Conservation (phyloP, 805 yeast species). For the Hagleromyces aurorensis region DNA sequence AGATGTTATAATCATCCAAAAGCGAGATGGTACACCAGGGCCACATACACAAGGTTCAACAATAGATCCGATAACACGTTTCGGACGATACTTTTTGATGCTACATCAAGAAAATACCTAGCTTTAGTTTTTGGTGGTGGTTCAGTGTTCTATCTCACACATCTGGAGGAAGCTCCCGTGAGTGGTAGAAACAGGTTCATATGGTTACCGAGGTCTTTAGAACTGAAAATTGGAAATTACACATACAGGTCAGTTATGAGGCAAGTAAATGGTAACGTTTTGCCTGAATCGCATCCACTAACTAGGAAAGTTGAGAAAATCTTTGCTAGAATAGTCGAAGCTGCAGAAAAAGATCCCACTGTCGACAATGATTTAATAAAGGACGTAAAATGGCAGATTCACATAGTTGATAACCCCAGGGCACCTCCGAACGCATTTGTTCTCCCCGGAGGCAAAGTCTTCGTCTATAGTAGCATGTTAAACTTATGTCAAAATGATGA, state of each 20-base stretch:
- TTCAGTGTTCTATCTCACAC: conserved; percentile 38
- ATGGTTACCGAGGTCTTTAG: conserved; percentile 62
- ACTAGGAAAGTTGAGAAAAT: conserved; percentile 48
- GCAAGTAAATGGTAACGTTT: conserved; percentile 43
- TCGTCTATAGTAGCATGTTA: conserved; percentile 72
- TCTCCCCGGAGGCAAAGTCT: conserved; percentile 92
- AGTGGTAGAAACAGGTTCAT: conserved; percentile 66
- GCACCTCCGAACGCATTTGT: conserved; percentile 96
- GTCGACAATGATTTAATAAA: conserved; percentile 27
- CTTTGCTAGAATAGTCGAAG: conserved; percentile 55
- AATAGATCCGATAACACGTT: conserved; percentile 9
- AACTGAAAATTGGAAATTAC: conserved; percentile 50
- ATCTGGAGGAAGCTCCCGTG: conserved; percentile 74
- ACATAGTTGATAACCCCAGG: conserved; percentile 61
- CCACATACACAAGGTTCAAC: conserved; percentile 18
- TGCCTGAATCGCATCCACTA: conserved; percentile 59
- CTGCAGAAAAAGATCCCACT: conserved; percentile 40
- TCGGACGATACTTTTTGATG: conserved; percentile 18
- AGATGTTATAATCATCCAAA: no score
- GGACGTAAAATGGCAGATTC: conserved; percentile 60
- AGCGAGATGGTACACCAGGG: conserved; percentile 8
- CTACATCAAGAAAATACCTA: conserved; percentile 26
- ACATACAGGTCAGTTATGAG: conserved; percentile 53
- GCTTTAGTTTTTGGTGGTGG: conserved; percentile 31
- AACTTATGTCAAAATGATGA: conserved; percentile 76